Base-by-base conservation (phyloP, 176 grass and related monocot genomes). In the Hyparrhenia diplandra region DNA sequence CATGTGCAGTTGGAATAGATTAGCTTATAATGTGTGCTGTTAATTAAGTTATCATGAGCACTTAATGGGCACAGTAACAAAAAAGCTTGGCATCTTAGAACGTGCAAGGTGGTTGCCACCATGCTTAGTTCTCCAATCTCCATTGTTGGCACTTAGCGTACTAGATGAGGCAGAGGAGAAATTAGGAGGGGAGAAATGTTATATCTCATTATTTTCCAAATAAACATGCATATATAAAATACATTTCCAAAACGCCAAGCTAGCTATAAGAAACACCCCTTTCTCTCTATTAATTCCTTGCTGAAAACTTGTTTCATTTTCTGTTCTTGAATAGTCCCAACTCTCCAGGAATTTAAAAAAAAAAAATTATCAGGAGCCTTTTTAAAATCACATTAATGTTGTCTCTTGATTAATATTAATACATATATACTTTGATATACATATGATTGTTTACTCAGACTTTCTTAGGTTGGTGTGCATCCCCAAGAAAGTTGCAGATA, bases 11-110 rank as follows among this genome's bases (percentile, higher is more conserved):
- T 49, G 10, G 18, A 85, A 72, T 77, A 84, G 43, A 34, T 67
- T 39, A 80, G n/a, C 21, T 71, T 74, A 71, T 81, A 81, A 91
- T 34, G 9, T 67, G 51, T 13, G 20, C 23, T 25, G 36, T 46
- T 87, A 73, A 87, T 77, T 73, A 87, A 81, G 75, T 39, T 76
- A 78, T 86, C 84, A 66, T 80, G 82, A 71, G 70, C 63, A 58
- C 64, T 89, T 77, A 85, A 77, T 83, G 76, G 77, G 41, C 73
- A 71, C 39, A 51, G 41, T 84, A 87, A 81, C 82, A 90, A 81
- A n/a, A n/a, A 87, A 85, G 77, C 60, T 93, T 79, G 68, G 70
- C 76, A 90, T 90, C 84, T 84, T 79, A 87, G 40, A 93, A 93
- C 88, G 73, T 93, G 91, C 81, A 71, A 79, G 35, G 76, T 71